Percentiles rank a stretch among this genome's conserved stretches.
Conservation (phyloP, 2,329 filamentous ascomycete species). For the Capronia epimyces region DNA sequence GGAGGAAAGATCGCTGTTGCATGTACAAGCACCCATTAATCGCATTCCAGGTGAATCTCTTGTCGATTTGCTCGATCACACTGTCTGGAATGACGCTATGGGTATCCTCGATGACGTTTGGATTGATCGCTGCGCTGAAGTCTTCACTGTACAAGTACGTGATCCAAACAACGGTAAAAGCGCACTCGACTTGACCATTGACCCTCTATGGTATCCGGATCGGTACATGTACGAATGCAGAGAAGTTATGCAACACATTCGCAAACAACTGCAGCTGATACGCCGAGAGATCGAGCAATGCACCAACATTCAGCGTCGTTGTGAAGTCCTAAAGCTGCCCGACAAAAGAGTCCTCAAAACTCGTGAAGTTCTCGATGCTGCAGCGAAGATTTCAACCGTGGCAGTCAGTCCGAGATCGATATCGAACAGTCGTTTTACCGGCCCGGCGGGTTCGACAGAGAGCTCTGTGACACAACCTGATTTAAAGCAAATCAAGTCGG, state of each 20-base stretch:
- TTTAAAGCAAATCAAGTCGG: slow-evolving; percentile 31
- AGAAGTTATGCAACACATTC: slow-evolving; percentile 44
- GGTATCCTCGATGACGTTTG: slow-evolving; percentile 42
- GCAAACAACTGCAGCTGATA: slow-evolving; percentile 34
- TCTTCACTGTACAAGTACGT: slow-evolving; percentile 49
- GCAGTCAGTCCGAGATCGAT: slow-evolving; percentile 24
- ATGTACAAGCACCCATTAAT: slow-evolving; percentile 38
- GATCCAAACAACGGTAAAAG: slow-evolving; percentile 34
- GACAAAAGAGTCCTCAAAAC: slow-evolving; percentile 21
- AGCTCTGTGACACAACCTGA: slow-evolving; percentile 9
- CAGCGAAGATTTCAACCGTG: slow-evolving; percentile 33
- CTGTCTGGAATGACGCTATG: slow-evolving; percentile 44
- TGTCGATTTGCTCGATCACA: slow-evolving; percentile 51
- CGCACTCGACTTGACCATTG: slow-evolving; percentile 47
- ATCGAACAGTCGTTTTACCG: slow-evolving; percentile 4
- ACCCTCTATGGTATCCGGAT: slow-evolving; percentile 53
- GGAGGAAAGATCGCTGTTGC: slow-evolving; percentile 36
- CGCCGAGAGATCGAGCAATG: slow-evolving; percentile 22
- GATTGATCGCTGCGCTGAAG: slow-evolving; percentile 48
- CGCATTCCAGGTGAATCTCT: slow-evolving; percentile 41
- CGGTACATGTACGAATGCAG: slow-evolving; percentile 53
- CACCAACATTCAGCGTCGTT: slow-evolving; percentile 22
- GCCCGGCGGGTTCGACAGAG: slow-evolving; percentile 9
- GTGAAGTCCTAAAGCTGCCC: slow-evolving; percentile 16
- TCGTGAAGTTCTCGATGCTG: slow-evolving; percentile 25